Evolutionary conservation across 306 rosid species (phyloP).

Genomic region (Citrullus colocynthis): DNA sequence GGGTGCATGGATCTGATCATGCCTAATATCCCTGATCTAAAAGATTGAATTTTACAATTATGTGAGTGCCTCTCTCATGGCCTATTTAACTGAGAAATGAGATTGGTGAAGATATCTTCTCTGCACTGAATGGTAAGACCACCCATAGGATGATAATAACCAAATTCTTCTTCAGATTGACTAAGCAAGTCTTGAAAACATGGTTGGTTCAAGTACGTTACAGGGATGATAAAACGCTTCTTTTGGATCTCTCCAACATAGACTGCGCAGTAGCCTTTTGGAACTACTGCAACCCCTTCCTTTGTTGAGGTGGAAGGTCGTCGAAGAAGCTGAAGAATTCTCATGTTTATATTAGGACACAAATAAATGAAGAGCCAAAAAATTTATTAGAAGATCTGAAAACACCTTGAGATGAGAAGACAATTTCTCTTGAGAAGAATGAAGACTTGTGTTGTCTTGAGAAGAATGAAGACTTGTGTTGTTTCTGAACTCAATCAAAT

Average conservation of each 20-base stretch:
- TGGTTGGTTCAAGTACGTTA: constrained; percentile 30
- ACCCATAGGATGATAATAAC: constrained; percentile 25
- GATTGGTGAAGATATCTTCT: background rate
- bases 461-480: background rate
- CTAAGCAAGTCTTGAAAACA: constrained; percentile 22
- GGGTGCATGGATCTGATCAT: background rate
- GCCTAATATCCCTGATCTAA: background rate
- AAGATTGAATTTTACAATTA: background rate
- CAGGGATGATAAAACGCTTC: constrained; percentile 26
- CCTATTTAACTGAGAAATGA: background rate
- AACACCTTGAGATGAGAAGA: background rate
- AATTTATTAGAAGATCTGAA: background rate
- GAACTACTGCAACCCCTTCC: background rate
- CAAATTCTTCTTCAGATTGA: constrained; percentile 31
- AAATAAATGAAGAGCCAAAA: background rate
- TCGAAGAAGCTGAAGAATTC: constrained; percentile 3
- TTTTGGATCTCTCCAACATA: constrained; percentile 29
- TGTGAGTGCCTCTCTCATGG: background rate
- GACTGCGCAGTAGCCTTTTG: constrained; percentile 23
- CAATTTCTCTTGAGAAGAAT: background rate
- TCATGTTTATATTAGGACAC: background rate
- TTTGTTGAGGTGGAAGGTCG: background rate
- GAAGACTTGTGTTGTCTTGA: background rate
- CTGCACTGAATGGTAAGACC: constrained; percentile 27
- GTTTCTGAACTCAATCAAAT: background rate